Evolutionary conservation across 768 basidiomycete species (phyloP).

Genomic region (Candolleomyces efflorescens): DNA sequence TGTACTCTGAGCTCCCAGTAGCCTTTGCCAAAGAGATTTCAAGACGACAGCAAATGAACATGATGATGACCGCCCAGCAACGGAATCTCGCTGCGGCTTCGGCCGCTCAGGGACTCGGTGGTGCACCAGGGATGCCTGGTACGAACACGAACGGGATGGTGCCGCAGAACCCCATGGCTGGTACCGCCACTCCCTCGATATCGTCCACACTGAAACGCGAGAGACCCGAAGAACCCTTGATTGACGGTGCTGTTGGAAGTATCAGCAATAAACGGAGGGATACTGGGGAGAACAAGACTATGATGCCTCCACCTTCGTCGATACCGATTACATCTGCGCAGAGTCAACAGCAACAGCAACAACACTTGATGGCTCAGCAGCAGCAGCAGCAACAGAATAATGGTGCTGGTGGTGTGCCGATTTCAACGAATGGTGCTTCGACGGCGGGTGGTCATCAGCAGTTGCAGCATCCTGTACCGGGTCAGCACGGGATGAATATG

Average conservation of each 20-base stretch:
- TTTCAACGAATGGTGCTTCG: background rate
- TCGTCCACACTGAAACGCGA: slow-evolving; percentile 50
- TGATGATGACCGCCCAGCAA: slow-evolving; percentile 3
- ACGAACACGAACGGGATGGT: background rate
- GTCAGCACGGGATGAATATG: background rate
- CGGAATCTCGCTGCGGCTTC: slow-evolving; percentile 1
- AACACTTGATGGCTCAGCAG: slow-evolving; percentile 5
- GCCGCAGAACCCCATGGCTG: background rate
- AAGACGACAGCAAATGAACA: slow-evolving; percentile 28
- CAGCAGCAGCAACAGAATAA: slow-evolving; percentile 8
- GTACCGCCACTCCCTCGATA: slow-evolving; percentile 4
- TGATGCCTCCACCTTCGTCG: slow-evolving; percentile 40
- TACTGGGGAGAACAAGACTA: slow-evolving; percentile 57
- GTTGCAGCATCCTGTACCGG: background rate
- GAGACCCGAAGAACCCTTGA: slow-evolving; percentile 46
- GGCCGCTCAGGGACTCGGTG: background rate
- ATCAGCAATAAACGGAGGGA: slow-evolving; percentile 60
- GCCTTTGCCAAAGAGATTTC: slow-evolving; percentile 62
- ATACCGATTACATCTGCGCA: slow-evolving; percentile 22
- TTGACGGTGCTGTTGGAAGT: slow-evolving; percentile 15
- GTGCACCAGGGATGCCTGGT: background rate
- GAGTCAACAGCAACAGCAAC: slow-evolving; percentile 7
- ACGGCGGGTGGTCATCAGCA: background rate
- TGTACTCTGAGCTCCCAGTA: slow-evolving; percentile 57
- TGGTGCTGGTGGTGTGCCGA: background rate